Conservation (phyloP, 371 early-diverging fungal genomes). For the Mucor lusitanicus region DNA sequence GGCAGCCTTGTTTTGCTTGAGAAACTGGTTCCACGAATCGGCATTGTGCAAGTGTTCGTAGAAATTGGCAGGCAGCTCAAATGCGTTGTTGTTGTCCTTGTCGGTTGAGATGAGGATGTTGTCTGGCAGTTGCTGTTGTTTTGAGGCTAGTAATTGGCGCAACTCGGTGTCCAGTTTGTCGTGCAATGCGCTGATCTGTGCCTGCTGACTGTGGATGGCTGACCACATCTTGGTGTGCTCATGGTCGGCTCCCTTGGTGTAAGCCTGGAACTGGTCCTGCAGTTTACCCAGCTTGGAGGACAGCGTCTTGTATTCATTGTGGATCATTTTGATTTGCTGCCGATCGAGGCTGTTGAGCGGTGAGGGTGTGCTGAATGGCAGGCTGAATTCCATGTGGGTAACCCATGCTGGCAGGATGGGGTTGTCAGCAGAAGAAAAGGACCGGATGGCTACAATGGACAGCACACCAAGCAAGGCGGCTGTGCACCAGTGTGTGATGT, state of each 20-base stretch:
- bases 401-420: not conserved
- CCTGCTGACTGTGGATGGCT: not conserved
- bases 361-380: not conserved
- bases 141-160: not conserved
- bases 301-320: not conserved
- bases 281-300: not conserved
- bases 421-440: not conserved
- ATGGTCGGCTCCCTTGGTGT: not conserved
- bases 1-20: constrained; percentile 6
- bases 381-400: not conserved
- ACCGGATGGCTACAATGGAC: no score
- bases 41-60: constrained; percentile 5
- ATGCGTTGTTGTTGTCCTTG: constrained; percentile 3
- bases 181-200: not conserved
- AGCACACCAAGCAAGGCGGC: not conserved
- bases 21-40: constrained; percentile 3
- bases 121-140: not conserved
- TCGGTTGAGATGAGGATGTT: constrained; percentile 7
- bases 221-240: not conserved
- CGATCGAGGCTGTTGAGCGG: not conserved
- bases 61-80: constrained; percentile 3
- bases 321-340: not conserved
- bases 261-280: not conserved
- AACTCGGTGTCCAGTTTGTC: not conserved
- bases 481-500: not conserved